These are phyloP conservation scores for Entamoeba dispar DNA, from an alignment of 208 protist genomes.

Conservation along the genomic window DNA sequence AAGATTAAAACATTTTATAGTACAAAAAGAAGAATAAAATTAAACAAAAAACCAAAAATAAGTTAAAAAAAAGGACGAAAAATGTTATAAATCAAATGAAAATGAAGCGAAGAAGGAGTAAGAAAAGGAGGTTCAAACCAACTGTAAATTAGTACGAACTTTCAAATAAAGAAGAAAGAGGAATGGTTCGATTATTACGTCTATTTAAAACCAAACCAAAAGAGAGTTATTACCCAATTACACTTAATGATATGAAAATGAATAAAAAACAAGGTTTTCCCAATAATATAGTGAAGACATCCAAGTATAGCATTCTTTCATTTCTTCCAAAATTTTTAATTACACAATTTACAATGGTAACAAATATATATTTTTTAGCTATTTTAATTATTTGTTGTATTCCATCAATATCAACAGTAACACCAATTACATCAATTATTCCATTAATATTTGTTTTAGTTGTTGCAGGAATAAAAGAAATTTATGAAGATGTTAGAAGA, in stretches of 20 bases:
- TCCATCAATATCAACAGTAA: neutral
- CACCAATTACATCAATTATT: neutral
- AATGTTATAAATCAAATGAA: too few species aligned
- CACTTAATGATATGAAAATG: neutral
- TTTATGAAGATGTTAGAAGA: constrained; percentile 13
- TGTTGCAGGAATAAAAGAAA: constrained; percentile 9
- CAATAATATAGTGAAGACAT: neutral
- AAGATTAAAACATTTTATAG: too few species aligned
- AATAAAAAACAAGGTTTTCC: neutral
- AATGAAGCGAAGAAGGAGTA: too few species aligned
- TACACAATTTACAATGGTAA: neutral
- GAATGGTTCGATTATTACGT: neutral
- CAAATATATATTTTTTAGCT: constrained; percentile 17
- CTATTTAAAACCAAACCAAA: neutral
- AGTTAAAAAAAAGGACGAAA: too few species aligned
- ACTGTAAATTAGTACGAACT: too few species aligned
- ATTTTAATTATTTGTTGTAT: neutral
- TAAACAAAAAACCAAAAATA: too few species aligned
- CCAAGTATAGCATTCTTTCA: neutral
- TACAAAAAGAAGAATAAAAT: too few species aligned
- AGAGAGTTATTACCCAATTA: neutral
- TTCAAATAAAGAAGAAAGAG: too few species aligned
- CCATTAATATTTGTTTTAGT: neutral
- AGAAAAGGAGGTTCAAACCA: too few species aligned
- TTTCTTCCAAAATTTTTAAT: neutral